Conservation (phyloP, 208 protist genomes). For the Polymyxa betae region DNA sequence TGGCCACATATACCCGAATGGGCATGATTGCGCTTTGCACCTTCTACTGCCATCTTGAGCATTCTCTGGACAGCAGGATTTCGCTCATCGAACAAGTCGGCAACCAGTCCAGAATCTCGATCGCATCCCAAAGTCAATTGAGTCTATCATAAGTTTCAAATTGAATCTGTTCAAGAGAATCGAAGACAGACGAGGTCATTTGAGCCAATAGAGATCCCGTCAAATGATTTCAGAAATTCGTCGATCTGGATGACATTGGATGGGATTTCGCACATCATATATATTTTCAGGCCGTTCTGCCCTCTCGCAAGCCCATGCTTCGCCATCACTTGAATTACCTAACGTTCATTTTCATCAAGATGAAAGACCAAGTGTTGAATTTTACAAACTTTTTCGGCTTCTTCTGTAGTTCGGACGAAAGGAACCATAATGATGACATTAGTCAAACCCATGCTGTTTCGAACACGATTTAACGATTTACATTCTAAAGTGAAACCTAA, state of each 20-base stretch:
- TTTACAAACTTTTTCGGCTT: slow-evolving; percentile 61
- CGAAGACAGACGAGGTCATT: slow-evolving; percentile 65
- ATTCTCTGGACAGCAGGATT: slow-evolving; percentile 63
- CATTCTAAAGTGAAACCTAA: slow-evolving; percentile 35
- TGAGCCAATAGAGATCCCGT: slow-evolving; percentile 68
- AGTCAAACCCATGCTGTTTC: slow-evolving; percentile 68
- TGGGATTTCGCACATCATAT: slow-evolving; percentile 70
- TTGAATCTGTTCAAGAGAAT: not conserved
- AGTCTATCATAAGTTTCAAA: slow-evolving; percentile 16
- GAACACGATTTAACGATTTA: slow-evolving; percentile 43
- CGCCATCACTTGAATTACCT: slow-evolving; percentile 65
- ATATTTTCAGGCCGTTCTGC: slow-evolving; percentile 48
- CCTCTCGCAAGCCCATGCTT: slow-evolving; percentile 59
- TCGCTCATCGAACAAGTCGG: slow-evolving; percentile 66
- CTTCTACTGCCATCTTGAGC: slow-evolving; percentile 61
- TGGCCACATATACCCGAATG: slow-evolving; percentile 71
- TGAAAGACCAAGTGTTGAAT: not conserved
- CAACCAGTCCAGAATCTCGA: slow-evolving; percentile 63
- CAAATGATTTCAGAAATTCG: slow-evolving; percentile 65
- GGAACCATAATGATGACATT: slow-evolving; percentile 71
- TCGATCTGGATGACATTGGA: slow-evolving; percentile 69
- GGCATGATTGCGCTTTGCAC: slow-evolving; percentile 61
- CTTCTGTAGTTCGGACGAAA: slow-evolving; percentile 66
- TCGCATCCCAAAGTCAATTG: slow-evolving; percentile 68
- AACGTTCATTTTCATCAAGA: not conserved